Evolutionary conservation across 2,329 filamentous ascomycete species (phyloP).

Genomic region (Aspergillus candidus): DNA sequence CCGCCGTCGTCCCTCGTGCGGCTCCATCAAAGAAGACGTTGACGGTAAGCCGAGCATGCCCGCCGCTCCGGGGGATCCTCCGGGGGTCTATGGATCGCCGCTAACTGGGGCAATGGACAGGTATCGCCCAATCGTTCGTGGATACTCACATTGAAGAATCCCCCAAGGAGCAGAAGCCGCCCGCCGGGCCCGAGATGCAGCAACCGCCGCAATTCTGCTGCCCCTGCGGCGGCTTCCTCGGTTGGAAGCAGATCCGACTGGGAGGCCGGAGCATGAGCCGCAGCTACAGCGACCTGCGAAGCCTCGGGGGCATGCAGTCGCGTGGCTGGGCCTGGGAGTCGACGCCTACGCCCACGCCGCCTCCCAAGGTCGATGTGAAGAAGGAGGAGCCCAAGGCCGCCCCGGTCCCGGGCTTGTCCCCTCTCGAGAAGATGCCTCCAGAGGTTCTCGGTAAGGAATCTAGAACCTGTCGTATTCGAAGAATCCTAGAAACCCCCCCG

Average conservation of each 20-base stretch:
- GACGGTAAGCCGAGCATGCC: conserved; percentile 24
- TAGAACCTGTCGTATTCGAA: background rate
- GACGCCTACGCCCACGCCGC: conserved; percentile 14
- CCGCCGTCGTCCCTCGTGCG: conserved; percentile 36
- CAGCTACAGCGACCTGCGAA: conserved; percentile 40
- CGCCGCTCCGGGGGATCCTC: background rate
- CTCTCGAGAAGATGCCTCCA: conserved; percentile 61
- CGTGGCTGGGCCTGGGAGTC: conserved; percentile 41
- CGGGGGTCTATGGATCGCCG: background rate
- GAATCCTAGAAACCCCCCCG: background rate
- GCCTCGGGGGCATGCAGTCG: conserved; percentile 29
- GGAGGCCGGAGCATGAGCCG: conserved; percentile 40
- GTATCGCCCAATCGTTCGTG: conserved; percentile 41
- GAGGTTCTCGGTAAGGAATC: conserved; percentile 62
- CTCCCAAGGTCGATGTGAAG: conserved; percentile 15
- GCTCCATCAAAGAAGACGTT: conserved; percentile 40
- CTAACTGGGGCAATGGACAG: conserved; percentile 16
- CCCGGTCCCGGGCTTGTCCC: conserved; percentile 36
- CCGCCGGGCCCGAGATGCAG: conserved; percentile 27
- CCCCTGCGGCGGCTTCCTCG: conserved; percentile 40
- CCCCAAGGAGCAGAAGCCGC: conserved; percentile 20
- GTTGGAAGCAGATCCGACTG: conserved; percentile 42
- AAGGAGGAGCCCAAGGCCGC: conserved; percentile 13
- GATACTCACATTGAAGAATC: conserved; percentile 32
- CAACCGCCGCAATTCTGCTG: conserved; percentile 40